Conservation (phyloP, 768 basidiomycete genomes). For the Myochromella boudieri region DNA sequence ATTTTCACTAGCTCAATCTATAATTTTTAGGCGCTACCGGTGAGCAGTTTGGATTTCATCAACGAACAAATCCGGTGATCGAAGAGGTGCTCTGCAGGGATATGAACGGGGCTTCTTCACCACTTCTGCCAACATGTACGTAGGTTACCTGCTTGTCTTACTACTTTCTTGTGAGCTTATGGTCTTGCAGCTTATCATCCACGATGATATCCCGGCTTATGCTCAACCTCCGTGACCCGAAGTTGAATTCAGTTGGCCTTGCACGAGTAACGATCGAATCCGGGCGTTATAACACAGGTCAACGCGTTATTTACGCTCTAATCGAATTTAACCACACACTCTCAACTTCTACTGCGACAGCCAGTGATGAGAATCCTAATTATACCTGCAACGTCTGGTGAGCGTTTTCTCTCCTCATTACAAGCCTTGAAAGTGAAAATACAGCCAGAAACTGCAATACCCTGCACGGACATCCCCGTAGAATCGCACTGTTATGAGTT, state of each 20-base stretch:
- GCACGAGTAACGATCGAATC: background rate
- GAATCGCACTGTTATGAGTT: no score
- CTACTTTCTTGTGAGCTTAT: background rate
- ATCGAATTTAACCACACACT: conserved; percentile 15
- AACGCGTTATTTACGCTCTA: conserved; percentile 19
- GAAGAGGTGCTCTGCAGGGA: conserved; percentile 1
- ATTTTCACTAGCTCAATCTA: no score
- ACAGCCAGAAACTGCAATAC: no score
- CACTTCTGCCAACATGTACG: conserved; percentile 23
- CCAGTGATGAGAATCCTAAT: no score
- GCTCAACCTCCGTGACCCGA: conserved; percentile 31
- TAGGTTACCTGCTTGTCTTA: background rate
- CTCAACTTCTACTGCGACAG: background rate
- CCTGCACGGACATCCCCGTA: no score
- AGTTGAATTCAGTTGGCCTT: conserved; percentile 6
- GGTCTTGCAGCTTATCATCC: conserved; percentile 24
- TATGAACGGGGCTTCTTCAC: conserved; percentile 23
- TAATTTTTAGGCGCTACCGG: conserved; percentile 14
- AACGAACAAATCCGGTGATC: background rate
- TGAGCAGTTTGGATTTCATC: no score
- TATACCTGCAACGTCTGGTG: no score
- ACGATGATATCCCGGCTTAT: conserved; percentile 31
- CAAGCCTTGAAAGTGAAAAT: no score
- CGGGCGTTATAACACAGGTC: conserved; percentile 2
- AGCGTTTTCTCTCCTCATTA: no score